Base-by-base conservation (phyloP, 257 asterid species). In the Perilla frutescens region DNA sequence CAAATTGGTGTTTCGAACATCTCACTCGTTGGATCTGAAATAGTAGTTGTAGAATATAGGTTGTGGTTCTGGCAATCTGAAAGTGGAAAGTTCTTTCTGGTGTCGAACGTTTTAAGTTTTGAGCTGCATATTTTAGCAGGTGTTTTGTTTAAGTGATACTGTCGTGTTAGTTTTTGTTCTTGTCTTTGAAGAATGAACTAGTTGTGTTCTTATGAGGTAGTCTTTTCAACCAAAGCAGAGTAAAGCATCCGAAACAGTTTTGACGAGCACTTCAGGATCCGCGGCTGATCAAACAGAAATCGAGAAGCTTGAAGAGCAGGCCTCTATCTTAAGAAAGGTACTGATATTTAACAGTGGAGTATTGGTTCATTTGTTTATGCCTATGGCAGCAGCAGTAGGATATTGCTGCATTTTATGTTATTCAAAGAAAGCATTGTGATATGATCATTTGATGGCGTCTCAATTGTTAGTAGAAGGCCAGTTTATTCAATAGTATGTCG, bases 231-330 rank as follows among this genome's bases (percentile, higher is more conserved):
- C 68, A 29, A 75, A 66, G 49, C 68, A 93, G 97, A 89, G 81
- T 72, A 86, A 87, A 81, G 79, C 84, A 54, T 55, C 89, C 47
- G 98, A 89, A 66, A 71, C 77, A 41, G 74, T 67, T 65, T 75
- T 86, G 48, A 68, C 77, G 3, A 79, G 78, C 32, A 75, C 81
- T 65, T 84, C 93, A 41, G 59, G 70, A 68, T 79, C 90, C 29
- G 85, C 84, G 29, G 85, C 76, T 75, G 96, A 89, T 80, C 83
- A 89, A 81, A 71, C 85, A 55, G 96, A 91, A 70, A 78, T 80
- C 3, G 97, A 89, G 82, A 80, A 82, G 83, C 92, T 93, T 68
- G 92, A 93, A 76, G 96, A 85, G 65, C 92, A 81, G 29, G 92
- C 89, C 57, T 66, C 87, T 29, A 45, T 62, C 68, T 80, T 93